These are phyloP conservation scores for Benincasa hispida DNA, from an alignment of 306 rosid species.

Conservation along the genomic window DNA sequence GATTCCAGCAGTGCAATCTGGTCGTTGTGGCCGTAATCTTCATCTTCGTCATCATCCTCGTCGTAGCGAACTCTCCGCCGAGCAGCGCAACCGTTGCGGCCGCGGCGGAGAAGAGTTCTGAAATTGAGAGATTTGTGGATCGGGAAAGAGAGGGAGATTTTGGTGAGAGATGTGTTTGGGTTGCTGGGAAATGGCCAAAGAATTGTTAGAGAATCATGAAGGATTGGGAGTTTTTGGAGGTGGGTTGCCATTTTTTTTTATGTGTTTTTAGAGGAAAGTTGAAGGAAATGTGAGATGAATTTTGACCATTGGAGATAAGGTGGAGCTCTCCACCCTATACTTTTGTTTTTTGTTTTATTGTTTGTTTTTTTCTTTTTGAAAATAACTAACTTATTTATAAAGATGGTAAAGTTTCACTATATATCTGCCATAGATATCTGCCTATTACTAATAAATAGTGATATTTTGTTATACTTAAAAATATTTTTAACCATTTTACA, in stretches of 20 bases:
- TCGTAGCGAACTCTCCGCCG: conserved; percentile 50
- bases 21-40: conserved; percentile 44
- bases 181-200: background rate
- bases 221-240: background rate
- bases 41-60: conserved; percentile 26
- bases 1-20: conserved; percentile 50
- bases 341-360: too few relatives aligned
- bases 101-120: background rate
- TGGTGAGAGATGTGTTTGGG: background rate
- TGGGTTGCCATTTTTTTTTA: background rate
- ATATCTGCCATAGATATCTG: too few relatives aligned
- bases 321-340: background rate
- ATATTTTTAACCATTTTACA: too few relatives aligned
- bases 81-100: conserved; percentile 14
- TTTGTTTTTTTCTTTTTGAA: too few relatives aligned
- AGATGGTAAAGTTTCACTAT: too few relatives aligned
- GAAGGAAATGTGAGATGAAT: background rate
- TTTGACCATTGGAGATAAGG: background rate
- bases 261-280: background rate
- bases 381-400: too few relatives aligned
- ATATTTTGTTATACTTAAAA: too few relatives aligned
- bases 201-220: background rate
- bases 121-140: background rate
- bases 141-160: background rate
- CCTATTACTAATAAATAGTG: too few relatives aligned